These are phyloP conservation scores for Neofusicoccum umdonicola DNA, from an alignment of 2,329 filamentous ascomycete species.

Conservation along the genomic window DNA sequence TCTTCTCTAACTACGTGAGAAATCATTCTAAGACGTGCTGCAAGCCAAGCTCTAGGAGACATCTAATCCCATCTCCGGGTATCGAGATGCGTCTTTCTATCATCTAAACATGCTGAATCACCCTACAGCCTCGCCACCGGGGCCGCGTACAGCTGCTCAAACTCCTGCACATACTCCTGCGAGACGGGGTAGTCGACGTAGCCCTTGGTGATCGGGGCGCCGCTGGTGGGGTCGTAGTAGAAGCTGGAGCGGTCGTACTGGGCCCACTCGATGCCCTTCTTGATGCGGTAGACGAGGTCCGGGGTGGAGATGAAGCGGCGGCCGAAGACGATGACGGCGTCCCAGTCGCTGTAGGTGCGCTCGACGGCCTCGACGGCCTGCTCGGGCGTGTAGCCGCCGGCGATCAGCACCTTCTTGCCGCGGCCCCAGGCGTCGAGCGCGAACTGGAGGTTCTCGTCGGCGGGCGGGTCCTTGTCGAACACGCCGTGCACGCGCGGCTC, in stretches of 20 bases:
- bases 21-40: too few relatives aligned
- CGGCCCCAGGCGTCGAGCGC: slow-evolving; percentile 26
- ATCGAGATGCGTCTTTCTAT: too few relatives aligned
- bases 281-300: slow-evolving; percentile 47
- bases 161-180: slow-evolving; percentile 28
- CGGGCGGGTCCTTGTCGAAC: slow-evolving; percentile 25
- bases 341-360: slow-evolving; percentile 42
- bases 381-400: slow-evolving; percentile 42
- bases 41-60: too few relatives aligned
- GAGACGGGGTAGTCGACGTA: slow-evolving; percentile 45
- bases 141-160: not conserved
- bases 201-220: slow-evolving; percentile 24
- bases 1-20: too few relatives aligned
- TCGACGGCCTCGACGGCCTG: slow-evolving; percentile 37
- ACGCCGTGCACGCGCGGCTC: slow-evolving; percentile 53
- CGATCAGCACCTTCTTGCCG: slow-evolving; percentile 35
- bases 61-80: too few relatives aligned
- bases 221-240: slow-evolving; percentile 35
- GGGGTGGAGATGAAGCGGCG: slow-evolving; percentile 50
- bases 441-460: slow-evolving; percentile 25
- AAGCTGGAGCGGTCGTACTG: slow-evolving; percentile 47
- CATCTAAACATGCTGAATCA: not conserved
- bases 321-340: slow-evolving; percentile 49
- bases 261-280: slow-evolving; percentile 43
- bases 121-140: not conserved